Conservation (phyloP, 495 filamentous ascomycete genomes). For the Lasiosphaeria ovina region DNA sequence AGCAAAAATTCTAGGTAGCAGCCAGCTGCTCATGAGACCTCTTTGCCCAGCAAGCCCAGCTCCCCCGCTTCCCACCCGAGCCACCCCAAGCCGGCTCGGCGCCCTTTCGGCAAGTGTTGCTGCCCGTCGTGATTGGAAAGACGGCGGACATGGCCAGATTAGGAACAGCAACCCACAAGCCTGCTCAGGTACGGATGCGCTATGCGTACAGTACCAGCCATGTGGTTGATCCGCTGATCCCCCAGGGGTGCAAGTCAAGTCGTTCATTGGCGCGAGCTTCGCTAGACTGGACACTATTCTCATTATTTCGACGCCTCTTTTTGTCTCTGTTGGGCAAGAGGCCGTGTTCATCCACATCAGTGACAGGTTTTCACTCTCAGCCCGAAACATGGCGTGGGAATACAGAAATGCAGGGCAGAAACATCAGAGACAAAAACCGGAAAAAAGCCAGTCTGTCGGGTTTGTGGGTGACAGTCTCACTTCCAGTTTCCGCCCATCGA, state of each 20-base stretch:
- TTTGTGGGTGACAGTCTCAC: too few species aligned
- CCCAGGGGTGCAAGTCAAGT: slow-evolving; percentile 16
- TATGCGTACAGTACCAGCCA: slow-evolving; percentile 18
- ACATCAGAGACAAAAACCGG: neutral
- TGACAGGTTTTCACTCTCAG: neutral
- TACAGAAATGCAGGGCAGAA: neutral
- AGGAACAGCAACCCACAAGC: neutral
- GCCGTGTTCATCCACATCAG: neutral
- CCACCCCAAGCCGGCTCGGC: neutral
- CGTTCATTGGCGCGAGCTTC: slow-evolving; percentile 7
- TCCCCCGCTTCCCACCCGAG: neutral
- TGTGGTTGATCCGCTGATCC: slow-evolving; percentile 31
- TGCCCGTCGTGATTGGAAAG: slow-evolving; percentile 1
- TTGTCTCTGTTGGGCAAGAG: neutral
- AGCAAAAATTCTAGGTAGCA: neutral
- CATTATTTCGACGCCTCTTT: too few species aligned
- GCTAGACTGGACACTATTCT: neutral
- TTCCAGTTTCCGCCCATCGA: too few species aligned
- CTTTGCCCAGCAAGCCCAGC: neutral
- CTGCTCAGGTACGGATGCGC: neutral
- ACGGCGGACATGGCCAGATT: neutral
- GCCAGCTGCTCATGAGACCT: neutral
- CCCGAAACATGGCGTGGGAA: slow-evolving; percentile 7
- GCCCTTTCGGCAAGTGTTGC: neutral
- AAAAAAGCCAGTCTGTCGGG: neutral